Evolutionary conservation across 2,329 filamentous ascomycete species (phyloP).

Genomic region (Monosporascus ibericus): DNA sequence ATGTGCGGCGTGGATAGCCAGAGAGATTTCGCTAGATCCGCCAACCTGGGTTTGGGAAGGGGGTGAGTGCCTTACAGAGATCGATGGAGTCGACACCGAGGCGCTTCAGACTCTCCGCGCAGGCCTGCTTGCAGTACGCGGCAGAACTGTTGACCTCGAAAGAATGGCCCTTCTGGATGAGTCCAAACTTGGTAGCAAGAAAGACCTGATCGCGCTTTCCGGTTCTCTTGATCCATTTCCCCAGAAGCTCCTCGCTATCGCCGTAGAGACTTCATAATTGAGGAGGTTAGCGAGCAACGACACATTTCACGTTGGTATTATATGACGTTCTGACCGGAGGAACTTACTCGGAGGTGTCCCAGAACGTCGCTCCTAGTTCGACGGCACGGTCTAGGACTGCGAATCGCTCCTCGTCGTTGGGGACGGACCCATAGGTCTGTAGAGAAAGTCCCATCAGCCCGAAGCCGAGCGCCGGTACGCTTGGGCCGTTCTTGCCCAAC

Average conservation of each 20-base stretch:
- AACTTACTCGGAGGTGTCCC: conserved; percentile 33
- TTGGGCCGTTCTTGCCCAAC: conserved; percentile 16
- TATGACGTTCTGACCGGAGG: background rate
- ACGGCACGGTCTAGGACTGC: conserved; percentile 37
- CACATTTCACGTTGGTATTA: background rate
- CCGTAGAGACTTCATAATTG: conserved; percentile 28
- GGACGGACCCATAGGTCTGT: conserved; percentile 5
- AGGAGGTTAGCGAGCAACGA: conserved; percentile 2
- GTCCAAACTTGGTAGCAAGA: conserved; percentile 46
- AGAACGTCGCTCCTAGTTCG: conserved; percentile 35
- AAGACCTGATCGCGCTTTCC: conserved; percentile 42
- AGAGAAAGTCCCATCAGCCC: conserved; percentile 16
- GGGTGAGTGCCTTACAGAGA: conserved; percentile 23
- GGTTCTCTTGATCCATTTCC: conserved; percentile 40
- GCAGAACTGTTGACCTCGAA: conserved; percentile 27
- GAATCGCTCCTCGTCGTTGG: conserved; percentile 35
- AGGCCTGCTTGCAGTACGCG: conserved; percentile 34
- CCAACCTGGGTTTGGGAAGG: background rate
- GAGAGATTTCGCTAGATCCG: background rate
- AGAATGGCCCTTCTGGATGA: conserved; percentile 15
- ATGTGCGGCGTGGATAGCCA: background rate
- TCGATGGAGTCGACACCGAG: conserved; percentile 40
- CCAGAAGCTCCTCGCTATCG: conserved; percentile 40
- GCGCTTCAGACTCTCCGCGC: conserved; percentile 32
- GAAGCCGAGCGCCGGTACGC: conserved; percentile 14